phyloP scores from a whole-genome alignment of 768 basidiomycete genomes.

The Flagelloscypha sp. region DNA sequence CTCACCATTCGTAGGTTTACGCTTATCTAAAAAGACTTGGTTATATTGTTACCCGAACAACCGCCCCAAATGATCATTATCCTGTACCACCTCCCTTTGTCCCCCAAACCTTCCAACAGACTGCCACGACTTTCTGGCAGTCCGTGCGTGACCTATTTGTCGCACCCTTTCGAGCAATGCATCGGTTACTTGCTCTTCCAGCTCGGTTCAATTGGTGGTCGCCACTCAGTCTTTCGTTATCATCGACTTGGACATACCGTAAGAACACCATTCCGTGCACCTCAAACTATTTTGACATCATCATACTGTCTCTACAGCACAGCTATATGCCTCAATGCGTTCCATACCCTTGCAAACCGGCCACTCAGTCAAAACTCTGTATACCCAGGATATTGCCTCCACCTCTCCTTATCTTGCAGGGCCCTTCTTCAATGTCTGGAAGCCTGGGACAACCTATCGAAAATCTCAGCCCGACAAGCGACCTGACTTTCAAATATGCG shows the following conservation, averaged over 20 bases:
- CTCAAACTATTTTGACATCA: slow-evolving; percentile 3
- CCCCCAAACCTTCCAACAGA: slow-evolving; percentile 9
- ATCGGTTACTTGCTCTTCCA: slow-evolving; percentile 21
- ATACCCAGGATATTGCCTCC: slow-evolving; percentile 17
- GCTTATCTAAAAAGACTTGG: slow-evolving; percentile 89
- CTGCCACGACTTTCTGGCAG: slow-evolving; percentile 24
- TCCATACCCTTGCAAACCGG: slow-evolving; percentile 70
- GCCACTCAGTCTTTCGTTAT: slow-evolving; percentile 42
- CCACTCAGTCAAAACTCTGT: slow-evolving; percentile 41
- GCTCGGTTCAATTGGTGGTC: slow-evolving; percentile 56
- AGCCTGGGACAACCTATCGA: slow-evolving; percentile 79
- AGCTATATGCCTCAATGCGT: slow-evolving; percentile 60
- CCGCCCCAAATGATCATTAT: slow-evolving; percentile 48
- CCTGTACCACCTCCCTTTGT: slow-evolving; percentile 34
- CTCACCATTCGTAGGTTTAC: slow-evolving; percentile 57
- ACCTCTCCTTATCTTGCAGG: slow-evolving; percentile 52
- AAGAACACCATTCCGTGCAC: slow-evolving; percentile 13
- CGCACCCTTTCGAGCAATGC: slow-evolving; percentile 23
- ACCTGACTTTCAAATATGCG: slow-evolving; percentile 82
- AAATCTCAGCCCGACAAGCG: slow-evolving; percentile 66
- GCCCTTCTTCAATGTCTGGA: slow-evolving; percentile 87
- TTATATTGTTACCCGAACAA: slow-evolving; percentile 77
- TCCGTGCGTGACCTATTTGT: slow-evolving; percentile 16
- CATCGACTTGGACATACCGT: slow-evolving; percentile 48
- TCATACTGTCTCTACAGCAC: slow-evolving; percentile 33